Evolutionary conservation across 352 stramenopile genomes (phyloP).

Genomic region (Phytophthora pistaciae): DNA sequence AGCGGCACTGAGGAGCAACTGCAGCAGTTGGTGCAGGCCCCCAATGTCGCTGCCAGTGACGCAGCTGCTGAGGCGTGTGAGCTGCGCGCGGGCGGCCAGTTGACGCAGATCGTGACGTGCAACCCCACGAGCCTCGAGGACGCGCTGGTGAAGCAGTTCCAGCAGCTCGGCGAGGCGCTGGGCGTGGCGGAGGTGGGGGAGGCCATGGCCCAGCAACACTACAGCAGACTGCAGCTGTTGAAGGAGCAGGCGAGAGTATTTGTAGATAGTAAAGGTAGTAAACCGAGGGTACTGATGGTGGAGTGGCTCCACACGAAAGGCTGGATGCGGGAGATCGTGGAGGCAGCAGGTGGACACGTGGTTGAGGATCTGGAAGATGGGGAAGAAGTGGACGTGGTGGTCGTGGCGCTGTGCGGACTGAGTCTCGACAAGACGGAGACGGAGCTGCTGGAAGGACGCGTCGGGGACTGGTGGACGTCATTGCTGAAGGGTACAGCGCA

Average conservation of each 20-base stretch:
- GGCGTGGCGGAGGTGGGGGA: slow-evolving; percentile 48
- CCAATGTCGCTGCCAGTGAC: not conserved
- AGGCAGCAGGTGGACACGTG: slow-evolving; percentile 48
- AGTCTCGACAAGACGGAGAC: slow-evolving; percentile 51
- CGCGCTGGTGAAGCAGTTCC: slow-evolving; percentile 59
- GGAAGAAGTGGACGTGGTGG: slow-evolving; percentile 47
- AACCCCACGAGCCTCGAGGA: slow-evolving; percentile 58
- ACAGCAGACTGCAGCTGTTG: slow-evolving; percentile 33
- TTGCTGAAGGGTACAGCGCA: slow-evolving; percentile 11
- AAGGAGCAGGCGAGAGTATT: slow-evolving; percentile 28
- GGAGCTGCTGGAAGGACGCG: slow-evolving; percentile 46
- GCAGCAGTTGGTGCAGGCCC: slow-evolving; percentile 4
- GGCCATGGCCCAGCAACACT: slow-evolving; percentile 44
- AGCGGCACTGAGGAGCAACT: not conserved
- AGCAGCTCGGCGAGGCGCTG: slow-evolving; percentile 58
- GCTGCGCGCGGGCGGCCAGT: slow-evolving; percentile 7
- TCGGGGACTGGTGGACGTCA: slow-evolving; percentile 55
- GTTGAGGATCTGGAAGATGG: slow-evolving; percentile 36
- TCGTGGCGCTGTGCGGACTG: slow-evolving; percentile 74
- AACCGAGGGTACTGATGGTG: slow-evolving; percentile 58
- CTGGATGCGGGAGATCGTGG: slow-evolving; percentile 77
- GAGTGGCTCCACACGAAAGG: slow-evolving; percentile 79
- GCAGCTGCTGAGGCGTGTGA: slow-evolving; percentile 7
- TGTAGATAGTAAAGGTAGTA: slow-evolving; percentile 12
- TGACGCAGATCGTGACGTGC: slow-evolving; percentile 53